phyloP scores from a whole-genome alignment of 306 rosid species.

The Gillenia trifoliata region DNA sequence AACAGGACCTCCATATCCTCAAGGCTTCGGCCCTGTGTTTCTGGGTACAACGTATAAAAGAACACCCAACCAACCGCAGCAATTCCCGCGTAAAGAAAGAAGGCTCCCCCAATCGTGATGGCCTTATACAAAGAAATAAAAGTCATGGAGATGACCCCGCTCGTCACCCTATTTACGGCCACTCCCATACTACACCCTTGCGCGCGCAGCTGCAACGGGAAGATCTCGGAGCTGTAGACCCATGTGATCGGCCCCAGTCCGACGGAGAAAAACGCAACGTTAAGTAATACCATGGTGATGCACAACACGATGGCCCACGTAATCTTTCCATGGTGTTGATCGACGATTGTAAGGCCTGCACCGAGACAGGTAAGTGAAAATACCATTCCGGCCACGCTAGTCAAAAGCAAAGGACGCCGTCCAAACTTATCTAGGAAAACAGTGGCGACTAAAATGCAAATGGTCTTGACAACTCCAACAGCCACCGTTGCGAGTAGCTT shows the following conservation, averaged over 20 bases:
- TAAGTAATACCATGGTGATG: conserved; percentile 36
- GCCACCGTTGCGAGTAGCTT: conserved; percentile 53
- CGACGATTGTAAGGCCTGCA: conserved; percentile 36
- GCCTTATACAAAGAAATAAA: conserved; percentile 32
- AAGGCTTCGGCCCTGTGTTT: conserved; percentile 47
- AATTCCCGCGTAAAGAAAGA: conserved; percentile 7
- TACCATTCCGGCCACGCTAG: conserved; percentile 50
- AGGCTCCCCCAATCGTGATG: conserved; percentile 30
- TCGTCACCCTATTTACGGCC: conserved; percentile 27
- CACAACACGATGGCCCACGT: conserved; percentile 59
- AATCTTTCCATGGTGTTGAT: background rate
- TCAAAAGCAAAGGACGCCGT: conserved; percentile 48
- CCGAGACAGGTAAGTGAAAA: conserved; percentile 41
- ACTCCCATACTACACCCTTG: conserved; percentile 55
- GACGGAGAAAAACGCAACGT: conserved; percentile 55
- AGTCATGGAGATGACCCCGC: conserved; percentile 40
- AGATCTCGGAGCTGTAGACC: conserved; percentile 62
- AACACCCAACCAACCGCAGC: conserved; percentile 30
- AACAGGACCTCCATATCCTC: conserved; percentile 30
- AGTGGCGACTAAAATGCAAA: conserved; percentile 51
- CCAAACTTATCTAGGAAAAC: conserved; percentile 48
- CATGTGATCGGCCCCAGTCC: conserved; percentile 68
- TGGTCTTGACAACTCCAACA: conserved; percentile 43
- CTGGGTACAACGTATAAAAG: conserved; percentile 41
- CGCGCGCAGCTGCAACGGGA: conserved; percentile 58